phyloP scores from a whole-genome alignment of 805 yeast species.

The Trichomonascus vanleenenianus region DNA sequence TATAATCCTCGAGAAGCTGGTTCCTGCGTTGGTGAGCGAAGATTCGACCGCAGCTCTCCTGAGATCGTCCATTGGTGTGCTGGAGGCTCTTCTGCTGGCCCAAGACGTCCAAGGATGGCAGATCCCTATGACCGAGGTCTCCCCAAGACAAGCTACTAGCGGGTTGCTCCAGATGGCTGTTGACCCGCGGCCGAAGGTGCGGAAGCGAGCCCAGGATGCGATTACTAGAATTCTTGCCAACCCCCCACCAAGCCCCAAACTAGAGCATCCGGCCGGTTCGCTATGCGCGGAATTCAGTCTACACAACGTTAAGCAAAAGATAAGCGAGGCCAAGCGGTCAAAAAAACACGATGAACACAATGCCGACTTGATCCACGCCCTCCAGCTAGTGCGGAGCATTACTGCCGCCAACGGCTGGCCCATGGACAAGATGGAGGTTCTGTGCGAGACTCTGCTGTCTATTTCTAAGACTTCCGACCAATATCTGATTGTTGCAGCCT shows the following conservation, averaged over 20 bases:
- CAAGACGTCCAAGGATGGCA: constrained; percentile 79
- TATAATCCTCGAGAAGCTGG: constrained; percentile 69
- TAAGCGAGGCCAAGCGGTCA: constrained; percentile 27
- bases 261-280: constrained; percentile 70
- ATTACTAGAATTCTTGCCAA: constrained; percentile 52
- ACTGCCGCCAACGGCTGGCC: constrained; percentile 84
- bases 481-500: constrained; percentile 72
- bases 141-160: constrained; percentile 76
- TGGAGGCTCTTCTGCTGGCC: constrained; percentile 69
- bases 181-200: constrained; percentile 89
- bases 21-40: constrained; percentile 66
- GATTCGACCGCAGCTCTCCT: constrained; percentile 73
- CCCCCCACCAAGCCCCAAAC: constrained; percentile 71
- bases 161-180: constrained; percentile 71
- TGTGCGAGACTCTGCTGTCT: constrained; percentile 70
- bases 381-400: constrained; percentile 68
- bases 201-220: constrained; percentile 92
- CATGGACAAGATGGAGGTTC: constrained; percentile 49
- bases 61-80: constrained; percentile 75
- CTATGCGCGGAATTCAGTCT: constrained; percentile 63
- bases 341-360: constrained; percentile 35
- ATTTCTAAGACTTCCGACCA: constrained; percentile 80
- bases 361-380: constrained; percentile 59
- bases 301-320: constrained; percentile 41
- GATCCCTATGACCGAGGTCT: constrained; percentile 30